A percentile compares a stretch with the other conserved stretches of the same genome.
Conservation (phyloP, 2,329 filamentous ascomycete species). For the Fusarium sp. region DNA sequence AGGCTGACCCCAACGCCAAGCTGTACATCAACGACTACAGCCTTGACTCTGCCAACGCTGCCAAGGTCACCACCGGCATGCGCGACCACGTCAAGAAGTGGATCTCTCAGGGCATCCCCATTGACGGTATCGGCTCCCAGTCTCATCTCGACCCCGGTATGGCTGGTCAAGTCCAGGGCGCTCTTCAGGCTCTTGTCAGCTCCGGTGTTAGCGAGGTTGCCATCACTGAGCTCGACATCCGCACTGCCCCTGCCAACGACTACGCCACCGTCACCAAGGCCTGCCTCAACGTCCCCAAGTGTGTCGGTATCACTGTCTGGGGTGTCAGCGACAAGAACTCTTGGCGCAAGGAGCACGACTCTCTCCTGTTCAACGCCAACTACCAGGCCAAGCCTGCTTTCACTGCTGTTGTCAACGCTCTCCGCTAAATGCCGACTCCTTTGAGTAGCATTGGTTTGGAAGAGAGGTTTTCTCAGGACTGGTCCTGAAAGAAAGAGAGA, state of each 20-base stretch:
- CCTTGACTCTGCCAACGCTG: constrained; percentile 69
- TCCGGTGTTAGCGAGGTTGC: constrained; percentile 70
- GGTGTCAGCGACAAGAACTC: constrained; percentile 60
- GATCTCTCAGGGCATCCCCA: constrained; percentile 67
- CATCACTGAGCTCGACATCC: constrained; percentile 78
- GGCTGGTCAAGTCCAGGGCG: constrained; percentile 57
- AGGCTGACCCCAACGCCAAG: constrained; percentile 75
- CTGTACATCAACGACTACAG: constrained; percentile 84
- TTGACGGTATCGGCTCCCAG: constrained; percentile 69
- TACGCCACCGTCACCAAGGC: constrained; percentile 71
- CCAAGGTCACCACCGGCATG: constrained; percentile 71
- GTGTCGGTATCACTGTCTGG: constrained; percentile 76
- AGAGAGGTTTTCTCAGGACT: not conserved
- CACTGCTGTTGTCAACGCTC: constrained; percentile 52
- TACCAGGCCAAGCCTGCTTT: constrained; percentile 67
- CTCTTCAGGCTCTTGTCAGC: constrained; percentile 66
- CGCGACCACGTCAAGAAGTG: constrained; percentile 72
- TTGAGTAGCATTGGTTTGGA: not conserved
- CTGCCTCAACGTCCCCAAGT: constrained; percentile 70
- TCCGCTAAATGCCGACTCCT: constrained; percentile 13
- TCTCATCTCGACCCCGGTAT: constrained; percentile 60
- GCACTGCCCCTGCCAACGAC: constrained; percentile 66
- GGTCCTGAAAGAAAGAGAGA: constrained; percentile 1
- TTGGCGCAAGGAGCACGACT: constrained; percentile 56
- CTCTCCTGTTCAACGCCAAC: constrained; percentile 66